Evolutionary conservation across 129 eudicot species (phyloP), one percentile per base, ranked within the genome.

Genomic region (Rutidosis leptorrhynchoides): DNA sequence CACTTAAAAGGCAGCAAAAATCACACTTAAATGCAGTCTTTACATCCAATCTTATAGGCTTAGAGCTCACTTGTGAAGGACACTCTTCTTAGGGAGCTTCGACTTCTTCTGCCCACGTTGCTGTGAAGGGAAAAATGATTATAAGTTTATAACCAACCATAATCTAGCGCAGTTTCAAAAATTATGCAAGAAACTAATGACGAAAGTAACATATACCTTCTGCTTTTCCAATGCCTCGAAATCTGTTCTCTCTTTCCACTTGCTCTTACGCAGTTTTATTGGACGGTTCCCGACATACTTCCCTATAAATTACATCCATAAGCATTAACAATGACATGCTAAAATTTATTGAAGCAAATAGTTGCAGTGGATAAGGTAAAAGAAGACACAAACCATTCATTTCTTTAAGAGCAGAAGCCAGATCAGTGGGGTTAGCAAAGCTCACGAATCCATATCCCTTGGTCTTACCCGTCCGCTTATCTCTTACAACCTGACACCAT

Each of bases 271-370:
- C 49, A 90, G 90, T 81, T 87, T 87, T 48, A 90, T 85, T 21
- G 97, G 96, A 17, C 97, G 90, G 35, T 90, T 90, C 57, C 97
- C 97, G 40, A 90, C 97, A 68, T 90, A 90, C 66, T 90, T 90
- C 5, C 93, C 97, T 87, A 76, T 5, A 43, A 20, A 16, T 64
- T 25, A n/a, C 33, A 42, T 5, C 51, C 28, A 28, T 53, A 26
- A 22, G 48, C 32, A 35, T 0, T 4, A 28, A 0, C 5, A 35
- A 53, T 19, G 9, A 24, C 24, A 51, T 17, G 29, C n/a, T 27
- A 17, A 42, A 11, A 54, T 2, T 8, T 55, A 2, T 24, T 12
- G 6, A 23, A 8, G 27, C 7, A 55, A 23, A 21, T 9, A 1
- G 6, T 54, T 54, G 59, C 55, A 19, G 23, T 49, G 6, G 23